Conservation (phyloP, 1,284 basidiomycete species). For the Amylostereum chailletii region DNA sequence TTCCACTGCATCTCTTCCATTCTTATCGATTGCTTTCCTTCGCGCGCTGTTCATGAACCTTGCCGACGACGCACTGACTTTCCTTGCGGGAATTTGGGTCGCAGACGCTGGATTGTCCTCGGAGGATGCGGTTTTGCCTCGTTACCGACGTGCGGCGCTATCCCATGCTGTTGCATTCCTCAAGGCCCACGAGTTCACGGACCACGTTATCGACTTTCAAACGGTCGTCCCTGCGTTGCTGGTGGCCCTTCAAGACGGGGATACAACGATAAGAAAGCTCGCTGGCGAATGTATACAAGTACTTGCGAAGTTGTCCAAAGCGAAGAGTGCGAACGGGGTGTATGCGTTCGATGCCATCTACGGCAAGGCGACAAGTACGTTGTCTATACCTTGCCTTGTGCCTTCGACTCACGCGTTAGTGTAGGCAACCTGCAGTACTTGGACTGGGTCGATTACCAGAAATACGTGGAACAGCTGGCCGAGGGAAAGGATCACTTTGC, state of each 20-base stretch:
- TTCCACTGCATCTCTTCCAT: constrained; percentile 29
- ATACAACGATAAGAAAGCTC: constrained; percentile 46
- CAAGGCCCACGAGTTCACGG: constrained; percentile 55
- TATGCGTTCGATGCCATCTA: constrained; percentile 85
- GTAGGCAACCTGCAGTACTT: constrained; percentile 71
- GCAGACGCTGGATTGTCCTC: constrained; percentile 8
- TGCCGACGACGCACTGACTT: constrained; percentile 67
- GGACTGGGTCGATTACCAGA: constrained; percentile 61
- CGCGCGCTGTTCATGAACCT: constrained; percentile 61
- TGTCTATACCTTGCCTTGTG: neutral
- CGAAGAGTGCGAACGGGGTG: constrained; percentile 44
- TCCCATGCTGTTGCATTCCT: constrained; percentile 70
- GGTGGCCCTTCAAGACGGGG: constrained; percentile 50
- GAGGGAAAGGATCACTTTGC: constrained; percentile 53
- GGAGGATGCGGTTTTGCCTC: constrained; percentile 17
- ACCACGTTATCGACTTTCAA: constrained; percentile 75
- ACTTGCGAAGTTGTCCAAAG: constrained; percentile 30
- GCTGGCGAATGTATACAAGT: constrained; percentile 58
- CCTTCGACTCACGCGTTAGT: constrained; percentile 4
- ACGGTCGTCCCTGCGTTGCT: constrained; percentile 75
- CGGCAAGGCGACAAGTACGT: constrained; percentile 57
- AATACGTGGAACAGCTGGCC: constrained; percentile 56
- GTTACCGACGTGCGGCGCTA: constrained; percentile 38
- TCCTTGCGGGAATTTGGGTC: constrained; percentile 71
- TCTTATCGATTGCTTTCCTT: constrained; percentile 50